Conservation (phyloP, 495 filamentous ascomycete genomes). For the Emericellopsis terricola region DNA sequence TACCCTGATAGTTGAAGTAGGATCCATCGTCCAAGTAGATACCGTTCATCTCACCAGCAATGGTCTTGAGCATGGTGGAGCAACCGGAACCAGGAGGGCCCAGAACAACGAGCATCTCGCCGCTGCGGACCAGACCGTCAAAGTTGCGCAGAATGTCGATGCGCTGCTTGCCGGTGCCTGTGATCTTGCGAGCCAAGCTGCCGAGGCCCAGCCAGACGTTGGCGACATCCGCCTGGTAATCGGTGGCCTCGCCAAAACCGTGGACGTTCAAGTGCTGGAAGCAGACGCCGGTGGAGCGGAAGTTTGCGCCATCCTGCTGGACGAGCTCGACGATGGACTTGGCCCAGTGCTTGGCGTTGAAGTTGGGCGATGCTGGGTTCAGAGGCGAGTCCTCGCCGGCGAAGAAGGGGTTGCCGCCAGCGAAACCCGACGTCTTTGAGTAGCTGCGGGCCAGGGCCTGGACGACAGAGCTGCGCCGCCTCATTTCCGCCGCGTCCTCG, state of each 20-base stretch:
- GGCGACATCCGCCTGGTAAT: slow-evolving; percentile 61
- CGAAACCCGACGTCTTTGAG: slow-evolving; percentile 16
- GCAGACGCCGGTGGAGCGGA: slow-evolving; percentile 32
- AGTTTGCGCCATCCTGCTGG: slow-evolving; percentile 20
- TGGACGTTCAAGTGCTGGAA: slow-evolving; percentile 54
- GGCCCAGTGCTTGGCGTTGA: slow-evolving; percentile 34
- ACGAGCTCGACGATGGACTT: slow-evolving; percentile 32
- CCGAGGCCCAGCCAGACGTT: slow-evolving; percentile 42
- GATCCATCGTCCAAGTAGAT: slow-evolving; percentile 44
- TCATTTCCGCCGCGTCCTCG: slow-evolving; percentile 16
- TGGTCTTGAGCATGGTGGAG: slow-evolving; percentile 62
- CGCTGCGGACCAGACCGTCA: slow-evolving; percentile 55
- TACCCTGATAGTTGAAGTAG: slow-evolving; percentile 60
- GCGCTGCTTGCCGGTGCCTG: slow-evolving; percentile 37
- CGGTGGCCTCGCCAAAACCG: slow-evolving; percentile 57
- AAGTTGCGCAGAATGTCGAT: slow-evolving; percentile 68
- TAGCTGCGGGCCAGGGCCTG: slow-evolving; percentile 25
- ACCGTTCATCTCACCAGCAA: slow-evolving; percentile 60
- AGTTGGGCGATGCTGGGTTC: slow-evolving; percentile 34
- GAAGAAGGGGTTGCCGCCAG: slow-evolving; percentile 17
- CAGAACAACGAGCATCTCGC: slow-evolving; percentile 67
- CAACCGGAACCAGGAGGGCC: slow-evolving; percentile 66
- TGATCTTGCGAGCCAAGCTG: slow-evolving; percentile 23
- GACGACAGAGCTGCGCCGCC: slow-evolving; percentile 23
- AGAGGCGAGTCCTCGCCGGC: slow-evolving; percentile 22